A percentile compares a stretch with the other conserved stretches of the same genome.
These are phyloP conservation scores for Micractinium sp. DNA, from an alignment of 139 green algal genomes.

Conservation along the genomic window DNA sequence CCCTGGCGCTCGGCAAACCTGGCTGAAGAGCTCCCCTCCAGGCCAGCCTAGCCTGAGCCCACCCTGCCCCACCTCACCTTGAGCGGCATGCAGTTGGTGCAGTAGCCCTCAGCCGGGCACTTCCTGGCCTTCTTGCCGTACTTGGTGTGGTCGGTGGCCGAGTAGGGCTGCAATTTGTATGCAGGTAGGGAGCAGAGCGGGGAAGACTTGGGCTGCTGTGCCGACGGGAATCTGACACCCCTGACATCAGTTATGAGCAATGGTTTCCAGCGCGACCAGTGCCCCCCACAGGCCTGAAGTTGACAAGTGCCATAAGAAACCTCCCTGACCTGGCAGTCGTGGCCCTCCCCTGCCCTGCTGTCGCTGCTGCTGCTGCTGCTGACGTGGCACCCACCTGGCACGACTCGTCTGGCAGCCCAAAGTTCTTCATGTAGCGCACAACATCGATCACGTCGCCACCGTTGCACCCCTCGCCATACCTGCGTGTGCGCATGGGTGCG, in stretches of 20 bases:
- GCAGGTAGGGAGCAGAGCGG: background rate
- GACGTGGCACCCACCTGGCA: conserved; percentile 30
- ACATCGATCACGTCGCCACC: conserved; percentile 69
- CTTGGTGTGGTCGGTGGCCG: conserved; percentile 61
- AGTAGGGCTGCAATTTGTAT: conserved; percentile 35
- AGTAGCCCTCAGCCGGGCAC: conserved; percentile 57
- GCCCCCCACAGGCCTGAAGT: too few relatives aligned
- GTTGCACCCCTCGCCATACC: conserved; percentile 56
- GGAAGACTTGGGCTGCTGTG: background rate
- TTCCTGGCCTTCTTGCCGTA: conserved; percentile 48
- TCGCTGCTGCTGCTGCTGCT: too few relatives aligned
- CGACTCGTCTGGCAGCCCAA: conserved; percentile 65
- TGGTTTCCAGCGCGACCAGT: too few relatives aligned
- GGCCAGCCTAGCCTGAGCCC: too few relatives aligned
- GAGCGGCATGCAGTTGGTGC: conserved; percentile 68
- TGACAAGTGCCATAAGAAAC: too few relatives aligned
- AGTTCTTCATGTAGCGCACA: conserved; percentile 63
- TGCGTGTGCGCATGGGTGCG: too few relatives aligned
- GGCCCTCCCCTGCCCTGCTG: too few relatives aligned
- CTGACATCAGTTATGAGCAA: too few relatives aligned
- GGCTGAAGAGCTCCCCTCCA: background rate
- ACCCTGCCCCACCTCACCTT: background rate
- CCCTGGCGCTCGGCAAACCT: background rate
- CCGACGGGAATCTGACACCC: background rate
- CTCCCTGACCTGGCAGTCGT: too few relatives aligned